A percentile compares a stretch with the other conserved stretches of the same genome.
Evolutionary conservation across 2,329 filamentous ascomycete species (phyloP).

Genomic region (Exophiala bonariae): DNA sequence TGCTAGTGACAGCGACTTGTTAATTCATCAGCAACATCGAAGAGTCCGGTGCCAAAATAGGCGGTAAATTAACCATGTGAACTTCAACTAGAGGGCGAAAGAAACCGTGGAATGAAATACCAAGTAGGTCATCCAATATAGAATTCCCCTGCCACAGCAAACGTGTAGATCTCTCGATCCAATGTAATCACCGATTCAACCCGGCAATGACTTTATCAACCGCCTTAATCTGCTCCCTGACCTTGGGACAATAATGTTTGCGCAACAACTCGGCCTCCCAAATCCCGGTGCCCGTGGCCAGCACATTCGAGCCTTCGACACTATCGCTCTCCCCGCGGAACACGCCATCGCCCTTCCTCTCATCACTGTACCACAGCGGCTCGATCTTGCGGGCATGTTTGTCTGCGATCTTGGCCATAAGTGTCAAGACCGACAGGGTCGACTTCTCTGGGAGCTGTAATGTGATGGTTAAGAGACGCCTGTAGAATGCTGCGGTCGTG

Average conservation of each 20-base stretch:
- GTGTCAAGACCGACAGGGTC: conserved; percentile 72
- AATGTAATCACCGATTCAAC: conserved; percentile 20
- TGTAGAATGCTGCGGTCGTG: conserved; percentile 86
- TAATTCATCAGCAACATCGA: too few species aligned
- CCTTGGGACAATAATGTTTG: conserved; percentile 81
- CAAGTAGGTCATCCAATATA: too few species aligned
- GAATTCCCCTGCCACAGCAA: too few species aligned
- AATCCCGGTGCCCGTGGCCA: conserved; percentile 69
- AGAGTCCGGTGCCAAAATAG: too few species aligned
- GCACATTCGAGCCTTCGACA: conserved; percentile 85
- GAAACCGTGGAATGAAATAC: too few species aligned
- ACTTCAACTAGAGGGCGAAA: too few species aligned
- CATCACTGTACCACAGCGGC: conserved; percentile 91
- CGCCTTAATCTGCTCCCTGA: conserved; percentile 70
- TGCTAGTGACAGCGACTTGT: too few species aligned
- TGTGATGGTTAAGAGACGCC: conserved; percentile 79
- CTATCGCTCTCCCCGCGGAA: conserved; percentile 73
- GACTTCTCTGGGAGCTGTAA: conserved; percentile 92
- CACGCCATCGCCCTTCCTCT: conserved; percentile 84
- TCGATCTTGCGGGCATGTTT: conserved; percentile 79
- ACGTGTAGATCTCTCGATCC: too few species aligned
- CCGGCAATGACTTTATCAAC: conserved; percentile 65
- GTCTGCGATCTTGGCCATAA: conserved; percentile 76
- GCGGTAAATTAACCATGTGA: too few species aligned
- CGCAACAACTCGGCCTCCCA: conserved; percentile 92